A percentile compares a stretch with the other conserved stretches of the same genome.
These are phyloP conservation scores for Boletus sp. DNA, from an alignment of 1,284 basidiomycete species.

Conservation along the genomic window DNA sequence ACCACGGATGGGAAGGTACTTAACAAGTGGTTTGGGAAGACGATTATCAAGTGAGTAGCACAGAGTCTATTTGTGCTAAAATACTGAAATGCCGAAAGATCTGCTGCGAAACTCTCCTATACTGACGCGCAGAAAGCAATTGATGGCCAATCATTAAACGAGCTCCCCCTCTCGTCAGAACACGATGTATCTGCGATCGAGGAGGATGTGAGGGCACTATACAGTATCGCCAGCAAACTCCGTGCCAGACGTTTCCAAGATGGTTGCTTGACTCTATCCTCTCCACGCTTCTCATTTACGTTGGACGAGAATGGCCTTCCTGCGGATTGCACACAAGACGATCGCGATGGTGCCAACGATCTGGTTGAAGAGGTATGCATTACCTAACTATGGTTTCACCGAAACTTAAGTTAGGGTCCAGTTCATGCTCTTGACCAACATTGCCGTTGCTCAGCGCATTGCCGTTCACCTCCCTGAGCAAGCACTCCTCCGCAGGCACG, in stretches of 20 bases:
- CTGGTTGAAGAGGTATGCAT: constrained; percentile 84
- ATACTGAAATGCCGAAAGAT: constrained; percentile 50
- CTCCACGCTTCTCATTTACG: constrained; percentile 75
- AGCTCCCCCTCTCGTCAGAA: constrained; percentile 56
- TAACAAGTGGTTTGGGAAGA: constrained; percentile 92
- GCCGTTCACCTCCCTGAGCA: constrained; percentile 95
- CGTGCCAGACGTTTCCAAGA: constrained; percentile 76
- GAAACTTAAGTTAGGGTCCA: constrained; percentile 37
- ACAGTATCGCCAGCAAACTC: constrained; percentile 75
- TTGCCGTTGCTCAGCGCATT: constrained; percentile 89
- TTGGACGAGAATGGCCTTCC: constrained; percentile 87
- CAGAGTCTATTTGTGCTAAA: not conserved
- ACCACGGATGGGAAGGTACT: constrained; percentile 81
- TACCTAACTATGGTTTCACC: constrained; percentile 3
- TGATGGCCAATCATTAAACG: constrained; percentile 67
- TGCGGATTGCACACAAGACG: constrained; percentile 72
- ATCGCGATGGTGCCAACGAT: constrained; percentile 73
- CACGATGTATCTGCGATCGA: constrained; percentile 67
- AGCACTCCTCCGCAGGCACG: constrained; percentile 92
- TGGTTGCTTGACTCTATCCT: constrained; percentile 80
- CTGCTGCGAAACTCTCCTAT: constrained; percentile 87
- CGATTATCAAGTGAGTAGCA: constrained; percentile 78
- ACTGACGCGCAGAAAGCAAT: constrained; percentile 81
- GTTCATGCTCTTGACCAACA: constrained; percentile 96
- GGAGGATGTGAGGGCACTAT: constrained; percentile 75